Base-by-base conservation (phyloP, 257 asterid species). In the Buddleja alternifolia region DNA sequence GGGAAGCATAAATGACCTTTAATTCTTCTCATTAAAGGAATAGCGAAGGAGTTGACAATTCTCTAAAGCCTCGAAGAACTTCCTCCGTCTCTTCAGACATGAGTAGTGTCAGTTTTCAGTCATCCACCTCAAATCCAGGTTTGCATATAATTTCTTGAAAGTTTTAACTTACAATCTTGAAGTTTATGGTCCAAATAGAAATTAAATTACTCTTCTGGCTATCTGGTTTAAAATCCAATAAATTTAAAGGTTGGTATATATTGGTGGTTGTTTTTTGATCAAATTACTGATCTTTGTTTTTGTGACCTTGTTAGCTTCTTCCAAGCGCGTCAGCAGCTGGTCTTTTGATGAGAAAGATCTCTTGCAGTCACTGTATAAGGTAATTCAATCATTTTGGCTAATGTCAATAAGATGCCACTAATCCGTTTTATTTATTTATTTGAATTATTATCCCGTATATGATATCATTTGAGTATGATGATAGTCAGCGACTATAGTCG, bases 311-410 rank as follows among this genome's bases (percentile, higher is more conserved):
- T 66, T 72, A 94, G 99, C 85, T 82, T 73, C 78, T 75, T 63
- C 67, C 53, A 89, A 85, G 80, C 86, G 90, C 73, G 40, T 59
- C 70, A 63, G 78, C 84, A 74, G 86, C 83, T 87, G 89, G 89
- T 81, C 83, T 58, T 86, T 94, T 72, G 99, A 94, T 69, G 99
- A 89, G 78, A 94, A 81, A 77, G 67, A 70, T 63, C 76, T 94
- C 69, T 41, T 94, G 34, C 97, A 89, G 75, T 81, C 99, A 37
- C 90, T 94, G 66, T 83, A 86, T 77, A 94, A 91, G 99, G 99
- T 94, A 83, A 70, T 37, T 25, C 6, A 50, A 60, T 66, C 54
- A 17, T 50, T 19, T 8, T 54, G 39, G 41, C 51, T 72, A 25
- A 21, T 64, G 17, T 40, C 51, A 60, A 6, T 36, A 37, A 55